These are phyloP conservation scores for Ciborinia camelliae DNA, from an alignment of 2,329 filamentous ascomycete genomes.

Conservation along the genomic window DNA sequence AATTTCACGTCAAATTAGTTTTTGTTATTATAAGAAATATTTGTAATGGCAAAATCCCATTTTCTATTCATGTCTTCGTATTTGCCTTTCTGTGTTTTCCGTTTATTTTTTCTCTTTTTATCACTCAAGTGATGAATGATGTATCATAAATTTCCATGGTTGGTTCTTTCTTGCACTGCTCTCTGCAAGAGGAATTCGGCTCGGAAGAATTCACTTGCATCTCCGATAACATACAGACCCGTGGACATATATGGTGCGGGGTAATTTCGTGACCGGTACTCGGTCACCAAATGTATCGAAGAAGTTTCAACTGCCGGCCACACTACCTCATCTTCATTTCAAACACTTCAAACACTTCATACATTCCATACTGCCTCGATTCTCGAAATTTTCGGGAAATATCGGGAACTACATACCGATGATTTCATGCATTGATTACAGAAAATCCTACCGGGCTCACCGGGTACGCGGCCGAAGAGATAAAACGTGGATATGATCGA, in stretches of 20 bases:
- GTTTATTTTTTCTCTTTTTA: not conserved
- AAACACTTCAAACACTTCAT: not conserved
- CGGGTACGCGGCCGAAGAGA: not conserved
- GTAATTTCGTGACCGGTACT: not conserved
- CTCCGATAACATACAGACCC: not conserved
- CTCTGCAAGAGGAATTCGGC: not conserved
- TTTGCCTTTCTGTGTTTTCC: not conserved
- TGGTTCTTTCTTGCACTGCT: not conserved
- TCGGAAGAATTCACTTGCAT: not conserved
- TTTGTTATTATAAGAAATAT: not conserved
- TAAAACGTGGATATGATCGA: not conserved
- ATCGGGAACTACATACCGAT: not conserved
- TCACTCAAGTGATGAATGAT: not conserved
- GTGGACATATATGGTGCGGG: not conserved
- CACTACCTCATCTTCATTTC: not conserved
- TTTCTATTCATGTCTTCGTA: not conserved
- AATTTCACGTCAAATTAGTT: not conserved
- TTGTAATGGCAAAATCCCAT: not conserved
- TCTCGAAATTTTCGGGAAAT: not conserved
- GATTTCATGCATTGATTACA: not conserved
- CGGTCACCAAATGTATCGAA: slow-evolving; percentile 14
- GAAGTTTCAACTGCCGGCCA: not conserved
- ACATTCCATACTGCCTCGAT: not conserved
- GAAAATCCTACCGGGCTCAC: not conserved
- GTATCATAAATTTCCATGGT: too few relatives aligned